A percentile compares a stretch with the other conserved stretches of the same genome.
phyloP scores from a whole-genome alignment of 176 grass and related monocot genomes.

The Carex littledalei region DNA sequence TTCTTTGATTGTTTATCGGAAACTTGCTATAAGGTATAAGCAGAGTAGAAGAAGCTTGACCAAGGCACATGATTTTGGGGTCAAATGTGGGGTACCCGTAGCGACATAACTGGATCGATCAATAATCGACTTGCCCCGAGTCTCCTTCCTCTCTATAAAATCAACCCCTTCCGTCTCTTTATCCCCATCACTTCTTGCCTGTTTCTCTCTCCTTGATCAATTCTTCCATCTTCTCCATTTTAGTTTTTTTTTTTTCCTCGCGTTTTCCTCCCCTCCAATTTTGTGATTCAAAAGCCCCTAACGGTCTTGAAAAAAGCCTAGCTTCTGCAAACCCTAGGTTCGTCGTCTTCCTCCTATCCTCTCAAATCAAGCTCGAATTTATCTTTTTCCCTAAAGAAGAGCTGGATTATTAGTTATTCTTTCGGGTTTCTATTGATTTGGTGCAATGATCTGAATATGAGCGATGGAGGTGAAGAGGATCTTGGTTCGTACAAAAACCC shows the following conservation, averaged over 20 bases:
- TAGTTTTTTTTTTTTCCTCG: neutral
- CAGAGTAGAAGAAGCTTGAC: neutral
- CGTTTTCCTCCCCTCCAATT: neutral
- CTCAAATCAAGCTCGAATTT: neutral
- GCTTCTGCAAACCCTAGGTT: conserved; percentile 27
- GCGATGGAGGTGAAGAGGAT: conserved; percentile 27
- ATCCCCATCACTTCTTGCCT: neutral
- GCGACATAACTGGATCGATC: neutral
- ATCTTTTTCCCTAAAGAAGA: neutral
- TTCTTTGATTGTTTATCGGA: neutral
- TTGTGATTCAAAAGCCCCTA: neutral
- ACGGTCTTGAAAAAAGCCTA: neutral
- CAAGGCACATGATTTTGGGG: neutral
- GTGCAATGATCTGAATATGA: conserved; percentile 22
- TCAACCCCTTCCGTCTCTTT: neutral
- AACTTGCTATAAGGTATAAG: neutral
- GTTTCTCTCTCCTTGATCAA: neutral
- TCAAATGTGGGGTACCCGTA: conserved; percentile 14
- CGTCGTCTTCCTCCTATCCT: neutral
- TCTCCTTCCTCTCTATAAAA: conserved; percentile 26
- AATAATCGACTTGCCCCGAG: neutral
- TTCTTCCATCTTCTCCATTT: conserved; percentile 1
- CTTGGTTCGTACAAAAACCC: conserved; percentile 4
- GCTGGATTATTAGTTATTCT: neutral
- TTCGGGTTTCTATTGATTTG: neutral